Evolutionary conservation across 306 rosid genomes (phyloP), one percentile per base, ranked within the genome.

Genomic region (Mimosa pudica): DNA sequence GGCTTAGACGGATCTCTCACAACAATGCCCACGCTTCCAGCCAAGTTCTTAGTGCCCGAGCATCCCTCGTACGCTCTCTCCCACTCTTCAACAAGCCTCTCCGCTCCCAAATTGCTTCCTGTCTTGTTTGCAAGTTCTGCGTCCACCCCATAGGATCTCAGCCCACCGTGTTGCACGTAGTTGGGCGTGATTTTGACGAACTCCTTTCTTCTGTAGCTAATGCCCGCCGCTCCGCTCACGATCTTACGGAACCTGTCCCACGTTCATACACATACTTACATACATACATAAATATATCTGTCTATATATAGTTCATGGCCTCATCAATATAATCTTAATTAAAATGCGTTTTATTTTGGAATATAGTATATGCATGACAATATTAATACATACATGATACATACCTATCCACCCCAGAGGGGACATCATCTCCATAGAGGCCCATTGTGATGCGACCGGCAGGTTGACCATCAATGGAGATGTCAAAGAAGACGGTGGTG

Each of bases 131-230:
- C 92, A 30, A 90, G 81, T 64, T 91, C 97, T 2, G 85, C 92
- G 79, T 91, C 98, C 65, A 91, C 92, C 0, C 98, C 94, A 55
- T 91, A 93, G 48, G 97, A 91, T 85, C 99, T 83, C 46, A 91
- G 89, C 7, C 98, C 96, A 8, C 97, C 89, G 44, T 93, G 92
- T 42, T 91, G 96, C 13, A 95, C 84, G 5, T 93, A 91, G 71
- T 78, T 87, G 0, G 98, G 90, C 87, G 89, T 82, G 84, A 95
- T 90, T 82, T 90, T 93, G 38, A 88, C 82, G 16, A 95, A 93
- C 86, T 91, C 96, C 85, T 95, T 93, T 79, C 94, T 95, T 81
- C 97, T 87, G 80, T 95, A 93, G 88, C 95, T 93, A 62, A 91
- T 74, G 51, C 99, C 98, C 44, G 96, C 95, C 35, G 92, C 90